phyloP scores from a whole-genome alignment of 345 rosid genomes.

The Dipteronia dyeriana region DNA sequence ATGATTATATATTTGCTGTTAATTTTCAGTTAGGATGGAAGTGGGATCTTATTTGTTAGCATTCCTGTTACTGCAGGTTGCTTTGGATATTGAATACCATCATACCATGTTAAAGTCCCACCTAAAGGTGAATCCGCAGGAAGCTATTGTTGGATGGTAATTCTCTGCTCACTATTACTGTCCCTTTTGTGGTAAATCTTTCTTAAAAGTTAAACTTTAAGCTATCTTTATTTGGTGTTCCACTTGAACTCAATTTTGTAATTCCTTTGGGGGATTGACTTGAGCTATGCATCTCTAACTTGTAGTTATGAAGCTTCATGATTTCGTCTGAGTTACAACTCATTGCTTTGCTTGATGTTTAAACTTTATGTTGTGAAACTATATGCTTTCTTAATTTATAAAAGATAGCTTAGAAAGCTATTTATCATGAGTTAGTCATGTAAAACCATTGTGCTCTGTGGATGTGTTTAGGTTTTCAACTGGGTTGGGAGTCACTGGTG shows the following conservation, averaged over 20 bases:
- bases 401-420: neutral
- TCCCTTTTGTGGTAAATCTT: neutral
- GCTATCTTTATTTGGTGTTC: neutral
- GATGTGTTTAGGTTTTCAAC: slow-evolving; percentile 77
- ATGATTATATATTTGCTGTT: neutral
- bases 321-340: neutral
- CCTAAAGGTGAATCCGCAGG: slow-evolving; percentile 90
- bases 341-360: neutral
- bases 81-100: slow-evolving; percentile 94
- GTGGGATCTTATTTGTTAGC: slow-evolving; percentile 3
- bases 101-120: slow-evolving; percentile 89
- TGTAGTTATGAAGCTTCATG: slow-evolving; percentile 3
- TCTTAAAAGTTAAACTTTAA: neutral
- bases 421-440: neutral
- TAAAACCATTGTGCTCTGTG: slow-evolving; percentile 12
- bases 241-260: neutral
- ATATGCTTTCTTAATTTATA: neutral
- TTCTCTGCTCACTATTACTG: slow-evolving; percentile 11
- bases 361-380: neutral
- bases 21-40: neutral
- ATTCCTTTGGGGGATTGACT: neutral
- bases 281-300: neutral
- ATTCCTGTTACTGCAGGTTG: slow-evolving; percentile 57
- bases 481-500: slow-evolving; percentile 86
- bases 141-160: slow-evolving; percentile 97